Base-by-base conservation (phyloP, 352 stramenopile genomes). In the Phytophthora parvispora region DNA sequence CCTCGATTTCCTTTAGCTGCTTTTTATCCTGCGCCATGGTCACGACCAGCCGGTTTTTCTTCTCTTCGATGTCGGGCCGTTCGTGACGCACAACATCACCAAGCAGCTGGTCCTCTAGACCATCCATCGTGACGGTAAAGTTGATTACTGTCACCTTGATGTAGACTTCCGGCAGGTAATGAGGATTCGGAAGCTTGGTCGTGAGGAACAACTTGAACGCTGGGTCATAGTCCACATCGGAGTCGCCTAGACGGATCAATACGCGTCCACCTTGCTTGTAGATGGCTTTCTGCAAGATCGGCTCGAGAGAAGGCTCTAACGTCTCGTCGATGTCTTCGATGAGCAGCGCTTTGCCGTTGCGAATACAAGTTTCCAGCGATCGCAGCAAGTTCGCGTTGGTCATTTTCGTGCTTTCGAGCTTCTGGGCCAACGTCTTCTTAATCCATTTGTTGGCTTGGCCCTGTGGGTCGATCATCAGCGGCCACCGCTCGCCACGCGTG, bases 101-200 rank as follows among this genome's bases (percentile, higher is more conserved):
- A 10, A 99, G 80, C 6, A 99, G 74, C 69, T 99, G 95, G 49
- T 98, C 91, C 50, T 98, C 94, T 13, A 99, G 68, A 0, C 95
- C 95, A 20, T 97, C 88, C 87, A 98, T 97, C 16, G 95, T 99
- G 48, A 99, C 93, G 1, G 95, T 99, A 68, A 99, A 99, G 75
- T 99, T 99, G 75, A 99, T 98, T 12, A 99, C 84, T 3, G 94
- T 99, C 42, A 99, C 95, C 72, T 99, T 98, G 72, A 99, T 99
- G 81, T 97, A 99, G 6, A 98, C 89, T 31, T 99, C 95, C 0
- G 95, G 95, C 8, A 98, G 72, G 63, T 99, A 98, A 74, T 98
- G 95, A 8, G 95, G 95, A 60, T 98, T 98, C 6, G 95, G 85
- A 20, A 98, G 76, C 67, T 98, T 98, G 0, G 95, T 98, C 0